phyloP scores from a whole-genome alignment of 306 rosid genomes.

The Myrica gale region DNA sequence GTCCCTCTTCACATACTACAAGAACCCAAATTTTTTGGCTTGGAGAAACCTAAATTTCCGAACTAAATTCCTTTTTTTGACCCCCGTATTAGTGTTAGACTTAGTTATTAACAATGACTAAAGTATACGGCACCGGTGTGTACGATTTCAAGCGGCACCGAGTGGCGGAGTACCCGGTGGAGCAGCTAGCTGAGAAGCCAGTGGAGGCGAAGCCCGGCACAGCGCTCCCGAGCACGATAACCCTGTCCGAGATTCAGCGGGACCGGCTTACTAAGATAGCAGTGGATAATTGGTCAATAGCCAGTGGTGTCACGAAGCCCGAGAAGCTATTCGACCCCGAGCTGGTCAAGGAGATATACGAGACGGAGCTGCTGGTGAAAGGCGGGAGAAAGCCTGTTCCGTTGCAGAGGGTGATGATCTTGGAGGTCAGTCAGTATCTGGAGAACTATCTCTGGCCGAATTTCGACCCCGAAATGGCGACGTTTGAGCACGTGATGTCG shows the following conservation, averaged over 20 bases:
- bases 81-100: background rate
- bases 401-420: constrained; percentile 85
- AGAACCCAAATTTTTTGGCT: background rate
- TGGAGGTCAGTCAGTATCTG: constrained; percentile 92
- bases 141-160: constrained; percentile 91
- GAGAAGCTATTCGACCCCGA: constrained; percentile 60
- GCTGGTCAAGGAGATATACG: constrained; percentile 67
- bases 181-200: constrained; percentile 36
- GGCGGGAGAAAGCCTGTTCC: constrained; percentile 82
- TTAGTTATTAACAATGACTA: constrained; percentile 48
- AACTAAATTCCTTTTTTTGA: no score
- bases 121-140: constrained; percentile 79
- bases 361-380: constrained; percentile 60
- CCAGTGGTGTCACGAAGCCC: constrained; percentile 34
- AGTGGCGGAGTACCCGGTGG: constrained; percentile 88
- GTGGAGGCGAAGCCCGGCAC: constrained; percentile 57
- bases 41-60: constrained; percentile 14
- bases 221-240: constrained; percentile 58
- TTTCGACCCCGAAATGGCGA: constrained; percentile 61
- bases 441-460: constrained; percentile 89
- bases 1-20: no score
- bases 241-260: constrained; percentile 82
- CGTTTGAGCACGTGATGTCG: constrained; percentile 92
- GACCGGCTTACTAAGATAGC: constrained; percentile 91
- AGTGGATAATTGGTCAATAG: constrained; percentile 63